Evolutionary conservation across 495 filamentous ascomycete genomes (phyloP).

Genomic region (Penicillium pancosmium): DNA sequence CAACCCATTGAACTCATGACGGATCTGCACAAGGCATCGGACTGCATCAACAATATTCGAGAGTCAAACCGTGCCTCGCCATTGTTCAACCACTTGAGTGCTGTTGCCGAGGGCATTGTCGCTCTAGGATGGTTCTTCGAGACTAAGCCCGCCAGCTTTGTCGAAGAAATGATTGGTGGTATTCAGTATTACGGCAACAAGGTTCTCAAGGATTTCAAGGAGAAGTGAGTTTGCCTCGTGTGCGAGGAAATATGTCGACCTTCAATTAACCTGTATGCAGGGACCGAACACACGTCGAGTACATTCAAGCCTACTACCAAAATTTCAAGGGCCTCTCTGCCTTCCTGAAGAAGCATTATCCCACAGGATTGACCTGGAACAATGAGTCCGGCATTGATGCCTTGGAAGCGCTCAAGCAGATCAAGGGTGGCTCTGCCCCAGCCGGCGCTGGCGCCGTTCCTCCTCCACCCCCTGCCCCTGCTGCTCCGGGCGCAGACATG

Average conservation of each 20-base stretch:
- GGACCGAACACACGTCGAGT: conserved; percentile 78
- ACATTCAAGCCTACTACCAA: conserved; percentile 84
- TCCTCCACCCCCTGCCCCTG: conserved; percentile 32
- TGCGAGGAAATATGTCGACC: background rate
- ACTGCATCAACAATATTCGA: conserved; percentile 72
- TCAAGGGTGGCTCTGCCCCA: conserved; percentile 55
- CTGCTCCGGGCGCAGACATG: conserved; percentile 59
- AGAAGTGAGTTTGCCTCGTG: conserved; percentile 64
- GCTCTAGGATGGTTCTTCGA: conserved; percentile 86
- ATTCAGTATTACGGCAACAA: conserved; percentile 92
- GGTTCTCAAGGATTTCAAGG: conserved; percentile 85
- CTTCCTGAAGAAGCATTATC: conserved; percentile 81
- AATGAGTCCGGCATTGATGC: conserved; percentile 72
- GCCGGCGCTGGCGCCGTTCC: conserved; percentile 39
- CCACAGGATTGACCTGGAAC: conserved; percentile 86
- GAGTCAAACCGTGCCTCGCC: conserved; percentile 74
- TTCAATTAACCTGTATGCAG: conserved; percentile 38
- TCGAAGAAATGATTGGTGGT: conserved; percentile 74
- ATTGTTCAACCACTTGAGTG: conserved; percentile 75
- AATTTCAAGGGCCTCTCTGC: conserved; percentile 78
- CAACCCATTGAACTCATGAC: conserved; percentile 73
- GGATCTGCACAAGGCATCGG: conserved; percentile 77
- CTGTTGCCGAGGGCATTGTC: conserved; percentile 86
- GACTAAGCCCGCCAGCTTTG: conserved; percentile 76
- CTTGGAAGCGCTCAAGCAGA: conserved; percentile 65